phyloP scores from a whole-genome alignment of 2,329 filamentous ascomycete genomes.

The Elsinoe ampelina region DNA sequence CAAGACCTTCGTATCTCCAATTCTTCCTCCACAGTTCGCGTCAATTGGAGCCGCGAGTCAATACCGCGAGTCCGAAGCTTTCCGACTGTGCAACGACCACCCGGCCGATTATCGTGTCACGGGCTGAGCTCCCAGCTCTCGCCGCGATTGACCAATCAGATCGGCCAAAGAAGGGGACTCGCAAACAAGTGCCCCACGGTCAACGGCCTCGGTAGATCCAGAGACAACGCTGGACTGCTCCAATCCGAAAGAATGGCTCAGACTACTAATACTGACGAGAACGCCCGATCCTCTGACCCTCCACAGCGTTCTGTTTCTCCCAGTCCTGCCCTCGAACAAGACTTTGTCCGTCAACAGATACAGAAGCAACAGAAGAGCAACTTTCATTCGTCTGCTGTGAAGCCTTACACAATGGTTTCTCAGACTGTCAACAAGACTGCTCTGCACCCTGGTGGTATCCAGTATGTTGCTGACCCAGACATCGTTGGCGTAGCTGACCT shows the following conservation, averaged over 20 bases:
- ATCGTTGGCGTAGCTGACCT: background rate
- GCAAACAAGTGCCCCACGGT: conserved; percentile 13
- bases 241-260: conserved; percentile 5
- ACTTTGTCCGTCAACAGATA: conserved; percentile 50
- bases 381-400: conserved; percentile 50
- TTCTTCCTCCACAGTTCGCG: background rate
- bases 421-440: conserved; percentile 77
- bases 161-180: conserved; percentile 1
- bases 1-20: conserved; percentile 9
- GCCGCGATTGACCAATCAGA: conserved; percentile 1
- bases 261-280: conserved; percentile 13
- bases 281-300: conserved; percentile 17
- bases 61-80: background rate
- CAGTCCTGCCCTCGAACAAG: conserved; percentile 36
- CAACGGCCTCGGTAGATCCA: conserved; percentile 14
- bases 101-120: conserved; percentile 9
- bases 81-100: background rate
- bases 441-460: conserved; percentile 81
- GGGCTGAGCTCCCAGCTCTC: conserved; percentile 9
- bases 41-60: conserved; percentile 8
- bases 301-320: conserved; percentile 21
- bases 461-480: conserved; percentile 50
- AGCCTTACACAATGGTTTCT: conserved; percentile 34
- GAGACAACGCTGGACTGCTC: conserved; percentile 12
- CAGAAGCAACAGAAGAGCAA: conserved; percentile 49